phyloP scores from a whole-genome alignment of 1,284 basidiomycete genomes.

The Ustilago hordei region DNA sequence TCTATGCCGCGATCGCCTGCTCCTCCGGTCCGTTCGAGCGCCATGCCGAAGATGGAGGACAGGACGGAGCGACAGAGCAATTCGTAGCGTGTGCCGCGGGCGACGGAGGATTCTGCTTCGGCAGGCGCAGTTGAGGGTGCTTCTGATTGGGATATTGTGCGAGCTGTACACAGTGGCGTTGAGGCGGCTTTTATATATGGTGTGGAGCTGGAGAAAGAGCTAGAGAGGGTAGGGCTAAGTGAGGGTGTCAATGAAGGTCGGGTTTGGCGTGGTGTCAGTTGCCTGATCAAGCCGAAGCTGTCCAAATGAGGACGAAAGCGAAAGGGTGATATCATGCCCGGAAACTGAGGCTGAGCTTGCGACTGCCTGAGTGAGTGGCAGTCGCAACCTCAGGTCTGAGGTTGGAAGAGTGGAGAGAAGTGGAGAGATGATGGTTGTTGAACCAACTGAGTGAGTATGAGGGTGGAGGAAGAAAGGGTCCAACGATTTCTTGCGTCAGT shows the following conservation, averaged over 20 bases:
- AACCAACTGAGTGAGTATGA: not conserved
- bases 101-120: slow-evolving; percentile 69
- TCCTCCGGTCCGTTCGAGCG: slow-evolving; percentile 79
- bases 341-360: not conserved
- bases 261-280: not conserved
- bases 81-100: slow-evolving; percentile 82
- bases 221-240: no score
- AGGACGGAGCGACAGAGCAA: slow-evolving; percentile 77
- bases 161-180: not conserved
- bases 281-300: not conserved
- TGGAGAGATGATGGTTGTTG: not conserved
- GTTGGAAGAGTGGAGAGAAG: no score
- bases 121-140: not conserved
- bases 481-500: not conserved
- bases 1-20: slow-evolving; percentile 86
- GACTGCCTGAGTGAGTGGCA: not conserved
- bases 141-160: not conserved
- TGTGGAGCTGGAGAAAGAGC: not conserved
- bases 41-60: slow-evolving; percentile 80
- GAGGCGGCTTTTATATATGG: not conserved
- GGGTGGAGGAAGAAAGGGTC: slow-evolving; percentile 1
- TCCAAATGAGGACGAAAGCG: not conserved
- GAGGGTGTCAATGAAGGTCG: not conserved
- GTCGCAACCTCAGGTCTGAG: slow-evolving; percentile 1
- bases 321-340: not conserved